phyloP scores from a whole-genome alignment of 176 grass and related monocot species.

The Carex scoparia region DNA sequence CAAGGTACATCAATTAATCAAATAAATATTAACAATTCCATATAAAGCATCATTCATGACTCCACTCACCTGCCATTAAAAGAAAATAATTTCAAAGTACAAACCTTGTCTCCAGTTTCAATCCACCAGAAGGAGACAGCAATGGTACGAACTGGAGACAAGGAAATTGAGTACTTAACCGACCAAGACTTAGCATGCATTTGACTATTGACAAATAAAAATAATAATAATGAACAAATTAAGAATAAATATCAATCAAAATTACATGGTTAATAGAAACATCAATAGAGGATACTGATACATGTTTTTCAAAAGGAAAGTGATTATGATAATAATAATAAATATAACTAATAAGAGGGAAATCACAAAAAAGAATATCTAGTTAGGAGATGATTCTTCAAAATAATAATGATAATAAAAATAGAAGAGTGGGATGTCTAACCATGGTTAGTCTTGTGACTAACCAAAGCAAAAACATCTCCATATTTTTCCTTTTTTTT shows the following conservation, averaged over 20 bases:
- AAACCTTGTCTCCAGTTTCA: neutral
- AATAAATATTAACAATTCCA: neutral
- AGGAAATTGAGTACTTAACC: neutral
- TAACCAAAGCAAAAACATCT: conserved; percentile 37
- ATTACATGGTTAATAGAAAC: conserved; percentile 12
- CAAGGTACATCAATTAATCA: neutral
- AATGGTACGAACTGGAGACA: neutral
- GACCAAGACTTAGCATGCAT: conserved; percentile 7
- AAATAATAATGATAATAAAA: conserved; percentile 21
- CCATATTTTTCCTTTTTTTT: conserved; percentile 34
- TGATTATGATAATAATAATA: conserved; percentile 3
- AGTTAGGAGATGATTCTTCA: conserved; percentile 17
- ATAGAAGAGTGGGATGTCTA: conserved; percentile 25
- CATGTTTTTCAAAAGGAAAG: neutral
- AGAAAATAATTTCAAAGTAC: neutral
- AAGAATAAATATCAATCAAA: conserved; percentile 22
- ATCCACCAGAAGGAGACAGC: neutral
- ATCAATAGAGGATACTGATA: conserved; percentile 3
- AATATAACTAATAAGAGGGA: conserved; percentile 5
- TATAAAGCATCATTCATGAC: neutral
- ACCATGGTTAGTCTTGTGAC: conserved; percentile 12
- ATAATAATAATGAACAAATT: conserved; percentile 3
- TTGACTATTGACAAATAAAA: conserved; percentile 10
- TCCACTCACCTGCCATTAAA: neutral
- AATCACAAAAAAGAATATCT: conserved; percentile 21